These are phyloP conservation scores for Russula sp. DNA, from an alignment of 768 basidiomycete species.

Conservation along the genomic window DNA sequence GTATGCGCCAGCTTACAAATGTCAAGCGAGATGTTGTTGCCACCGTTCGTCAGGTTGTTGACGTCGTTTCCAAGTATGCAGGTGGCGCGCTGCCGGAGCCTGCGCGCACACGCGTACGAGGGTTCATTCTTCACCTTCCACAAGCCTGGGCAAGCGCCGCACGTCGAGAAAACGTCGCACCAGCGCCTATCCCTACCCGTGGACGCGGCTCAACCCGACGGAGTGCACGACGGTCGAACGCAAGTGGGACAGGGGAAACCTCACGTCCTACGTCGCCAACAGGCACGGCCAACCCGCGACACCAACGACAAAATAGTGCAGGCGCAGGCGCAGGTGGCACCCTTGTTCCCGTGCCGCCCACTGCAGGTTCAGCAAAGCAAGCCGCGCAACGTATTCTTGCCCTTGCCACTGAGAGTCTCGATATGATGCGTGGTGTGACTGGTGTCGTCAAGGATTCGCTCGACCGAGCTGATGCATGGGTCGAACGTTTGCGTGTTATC, in stretches of 20 bases:
- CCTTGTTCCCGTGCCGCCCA: slow-evolving; percentile 25
- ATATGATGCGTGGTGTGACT: slow-evolving; percentile 89
- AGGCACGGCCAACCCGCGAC: slow-evolving; percentile 16
- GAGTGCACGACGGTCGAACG: slow-evolving; percentile 16
- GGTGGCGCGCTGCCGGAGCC: slow-evolving; percentile 84
- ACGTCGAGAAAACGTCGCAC: slow-evolving; percentile 19
- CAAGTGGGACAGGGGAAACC: slow-evolving; percentile 17
- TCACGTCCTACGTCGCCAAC: slow-evolving; percentile 29
- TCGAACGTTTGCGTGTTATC: slow-evolving; percentile 69
- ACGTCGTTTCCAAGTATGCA: slow-evolving; percentile 78
- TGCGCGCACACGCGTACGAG: slow-evolving; percentile 62
- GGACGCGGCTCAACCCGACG: slow-evolving; percentile 20
- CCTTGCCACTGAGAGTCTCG: slow-evolving; percentile 84
- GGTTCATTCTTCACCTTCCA: slow-evolving; percentile 74
- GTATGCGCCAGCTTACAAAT: slow-evolving; percentile 59
- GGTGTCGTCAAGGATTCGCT: slow-evolving; percentile 80
- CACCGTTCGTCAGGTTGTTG: slow-evolving; percentile 84
- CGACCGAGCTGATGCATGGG: slow-evolving; percentile 88
- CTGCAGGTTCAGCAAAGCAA: slow-evolving; percentile 51
- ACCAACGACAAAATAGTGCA: slow-evolving; percentile 24
- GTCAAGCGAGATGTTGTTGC: slow-evolving; percentile 80
- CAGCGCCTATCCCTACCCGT: slow-evolving; percentile 21
- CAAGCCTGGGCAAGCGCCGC: slow-evolving; percentile 63
- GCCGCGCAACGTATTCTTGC: slow-evolving; percentile 78
- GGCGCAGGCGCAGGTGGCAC: slow-evolving; percentile 25